phyloP scores from a whole-genome alignment of 2,329 filamentous ascomycete genomes.

The Bipolaris bicolor region DNA sequence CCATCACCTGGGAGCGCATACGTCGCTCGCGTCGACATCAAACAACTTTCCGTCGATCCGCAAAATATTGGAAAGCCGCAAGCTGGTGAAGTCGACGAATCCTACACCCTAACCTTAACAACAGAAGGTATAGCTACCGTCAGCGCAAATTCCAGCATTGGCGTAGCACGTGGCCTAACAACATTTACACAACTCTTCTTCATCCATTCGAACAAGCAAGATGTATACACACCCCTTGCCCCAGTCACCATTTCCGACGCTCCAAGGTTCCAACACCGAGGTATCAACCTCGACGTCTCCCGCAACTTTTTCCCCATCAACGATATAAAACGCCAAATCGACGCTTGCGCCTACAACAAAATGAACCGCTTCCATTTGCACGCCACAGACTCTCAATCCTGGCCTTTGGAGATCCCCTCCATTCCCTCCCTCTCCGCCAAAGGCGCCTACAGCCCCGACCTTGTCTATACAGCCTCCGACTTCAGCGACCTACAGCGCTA shows the following conservation, averaged over 20 bases:
- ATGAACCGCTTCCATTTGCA: constrained; percentile 83
- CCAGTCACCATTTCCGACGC: constrained; percentile 75
- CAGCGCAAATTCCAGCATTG: constrained; percentile 68
- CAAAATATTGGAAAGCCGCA: constrained; percentile 64
- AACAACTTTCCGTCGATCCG: constrained; percentile 63
- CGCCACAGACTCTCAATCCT: constrained; percentile 82
- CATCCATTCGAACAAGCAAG: constrained; percentile 63
- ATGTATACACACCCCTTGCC: constrained; percentile 70
- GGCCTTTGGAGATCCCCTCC: constrained; percentile 80
- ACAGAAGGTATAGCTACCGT: constrained; percentile 66
- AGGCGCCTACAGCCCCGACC: constrained; percentile 72
- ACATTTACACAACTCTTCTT: constrained; percentile 83
- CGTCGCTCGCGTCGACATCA: constrained; percentile 67
- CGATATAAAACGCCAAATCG: constrained; percentile 76
- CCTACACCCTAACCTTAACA: constrained; percentile 70
- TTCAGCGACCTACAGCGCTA: constrained; percentile 72
- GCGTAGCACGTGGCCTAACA: constrained; percentile 74
- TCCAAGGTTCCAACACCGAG: constrained; percentile 77
- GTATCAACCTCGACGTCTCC: constrained; percentile 78
- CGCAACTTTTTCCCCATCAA: constrained; percentile 72
- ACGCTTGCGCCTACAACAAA: constrained; percentile 79
- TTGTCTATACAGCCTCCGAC: constrained; percentile 71
- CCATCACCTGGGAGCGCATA: constrained; percentile 58
- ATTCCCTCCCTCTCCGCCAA: constrained; percentile 73
- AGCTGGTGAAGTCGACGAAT: constrained; percentile 73